These are phyloP conservation scores for Lachancea cidri DNA, from an alignment of 805 yeast genomes.

Conservation along the genomic window DNA sequence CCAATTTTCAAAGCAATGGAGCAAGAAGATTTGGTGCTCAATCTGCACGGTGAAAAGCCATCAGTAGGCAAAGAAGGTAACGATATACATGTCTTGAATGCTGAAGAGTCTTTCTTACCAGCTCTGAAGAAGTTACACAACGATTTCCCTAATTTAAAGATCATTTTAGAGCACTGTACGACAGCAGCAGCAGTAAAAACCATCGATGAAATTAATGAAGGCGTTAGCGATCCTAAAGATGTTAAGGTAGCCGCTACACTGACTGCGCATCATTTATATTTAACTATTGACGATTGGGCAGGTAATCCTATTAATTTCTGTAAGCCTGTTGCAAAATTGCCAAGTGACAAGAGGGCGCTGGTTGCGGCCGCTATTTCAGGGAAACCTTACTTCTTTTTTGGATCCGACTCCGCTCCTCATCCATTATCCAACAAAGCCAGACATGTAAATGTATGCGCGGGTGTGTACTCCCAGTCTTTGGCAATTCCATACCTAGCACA, in stretches of 20 bases:
- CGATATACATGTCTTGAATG: slow-evolving; percentile 86
- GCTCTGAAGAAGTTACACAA: slow-evolving; percentile 71
- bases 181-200: slow-evolving; percentile 82
- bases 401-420: slow-evolving; percentile 98
- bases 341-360: slow-evolving; percentile 74
- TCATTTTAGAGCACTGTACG: slow-evolving; percentile 92
- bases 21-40: slow-evolving; percentile 67
- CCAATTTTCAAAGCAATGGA: slow-evolving; percentile 90
- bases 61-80: slow-evolving; percentile 46
- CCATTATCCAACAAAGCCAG: slow-evolving; percentile 73
- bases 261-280: slow-evolving; percentile 89
- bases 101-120: slow-evolving; percentile 89
- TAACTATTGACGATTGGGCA: slow-evolving; percentile 94
- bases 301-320: slow-evolving; percentile 94
- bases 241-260: slow-evolving; percentile 83
- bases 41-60: slow-evolving; percentile 95
- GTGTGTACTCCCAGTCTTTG: slow-evolving; percentile 86
- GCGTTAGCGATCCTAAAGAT: slow-evolving; percentile 31
- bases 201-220: slow-evolving; percentile 57
- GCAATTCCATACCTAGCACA: slow-evolving; percentile 83
- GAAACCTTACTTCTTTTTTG: slow-evolving; percentile 88
- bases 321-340: slow-evolving; percentile 95
- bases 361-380: slow-evolving; percentile 89
- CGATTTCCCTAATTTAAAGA: slow-evolving; percentile 82
- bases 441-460: slow-evolving; percentile 91